Percentiles rank a stretch among this genome's conserved stretches.
These are phyloP conservation scores for Sanghuangporus weigelae DNA, from an alignment of 1,284 basidiomycete species.

Conservation along the genomic window DNA sequence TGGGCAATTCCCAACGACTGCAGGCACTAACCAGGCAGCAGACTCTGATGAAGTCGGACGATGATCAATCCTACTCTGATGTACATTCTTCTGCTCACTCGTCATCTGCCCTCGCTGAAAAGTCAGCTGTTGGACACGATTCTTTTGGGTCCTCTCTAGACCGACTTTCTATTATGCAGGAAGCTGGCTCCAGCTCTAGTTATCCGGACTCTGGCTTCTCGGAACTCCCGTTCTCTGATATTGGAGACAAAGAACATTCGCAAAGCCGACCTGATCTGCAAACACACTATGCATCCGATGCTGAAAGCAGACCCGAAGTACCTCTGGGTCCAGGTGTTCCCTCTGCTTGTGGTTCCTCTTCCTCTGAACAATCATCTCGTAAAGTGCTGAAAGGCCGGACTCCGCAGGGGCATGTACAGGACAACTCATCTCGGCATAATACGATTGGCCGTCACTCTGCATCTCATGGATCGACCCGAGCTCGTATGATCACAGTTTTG, in stretches of 20 bases:
- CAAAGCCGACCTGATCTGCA: background rate
- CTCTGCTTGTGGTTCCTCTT: background rate
- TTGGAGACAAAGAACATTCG: background rate
- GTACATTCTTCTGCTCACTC: background rate
- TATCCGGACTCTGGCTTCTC: slow-evolving; percentile 12
- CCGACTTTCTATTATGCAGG: slow-evolving; percentile 2
- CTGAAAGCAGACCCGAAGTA: background rate
- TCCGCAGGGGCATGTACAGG: too few species aligned
- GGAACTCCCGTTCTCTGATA: slow-evolving; percentile 11
- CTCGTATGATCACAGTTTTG: too few species aligned
- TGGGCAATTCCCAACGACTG: background rate
- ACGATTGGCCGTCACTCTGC: background rate
- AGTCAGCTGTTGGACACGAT: background rate
- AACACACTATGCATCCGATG: background rate
- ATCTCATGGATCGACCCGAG: background rate
- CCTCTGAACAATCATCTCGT: background rate
- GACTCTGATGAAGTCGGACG: background rate
- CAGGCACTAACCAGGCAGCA: background rate
- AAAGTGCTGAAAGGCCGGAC: background rate
- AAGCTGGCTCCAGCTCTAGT: background rate
- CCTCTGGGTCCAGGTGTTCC: background rate
- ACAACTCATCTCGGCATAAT: too few species aligned
- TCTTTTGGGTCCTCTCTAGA: background rate
- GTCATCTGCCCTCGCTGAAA: background rate
- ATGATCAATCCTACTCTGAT: background rate